Evolutionary conservation across 768 basidiomycete genomes (phyloP).

Genomic region (Lactarius sp.): DNA sequence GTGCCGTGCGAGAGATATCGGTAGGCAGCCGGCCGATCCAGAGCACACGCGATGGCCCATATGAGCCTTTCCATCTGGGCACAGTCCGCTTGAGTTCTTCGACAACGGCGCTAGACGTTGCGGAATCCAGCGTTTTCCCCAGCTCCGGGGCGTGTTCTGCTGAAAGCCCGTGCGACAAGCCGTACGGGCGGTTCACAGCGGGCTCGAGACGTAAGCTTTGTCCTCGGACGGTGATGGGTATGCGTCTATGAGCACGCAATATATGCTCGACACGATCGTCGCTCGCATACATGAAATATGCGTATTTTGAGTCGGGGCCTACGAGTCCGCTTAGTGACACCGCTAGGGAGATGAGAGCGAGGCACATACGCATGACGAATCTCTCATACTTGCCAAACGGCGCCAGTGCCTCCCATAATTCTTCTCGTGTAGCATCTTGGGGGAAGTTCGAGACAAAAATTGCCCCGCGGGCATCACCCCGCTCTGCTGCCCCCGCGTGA

Average conservation of each 20-base stretch:
- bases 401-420: slow-evolving; percentile 1
- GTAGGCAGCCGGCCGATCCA: slow-evolving; percentile 11
- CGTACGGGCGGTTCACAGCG: not conserved
- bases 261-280: slow-evolving; percentile 3
- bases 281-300: slow-evolving; percentile 9
- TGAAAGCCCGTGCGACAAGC: not conserved
- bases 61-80: slow-evolving; percentile 7
- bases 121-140: not conserved
- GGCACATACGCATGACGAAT: slow-evolving; percentile 14
- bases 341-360: not conserved
- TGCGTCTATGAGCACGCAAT: slow-evolving; percentile 9
- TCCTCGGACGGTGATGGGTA: slow-evolving; percentile 1
- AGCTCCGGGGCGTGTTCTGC: not conserved
- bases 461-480: not conserved
- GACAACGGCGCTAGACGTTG: not conserved
- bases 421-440: not conserved
- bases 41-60: slow-evolving; percentile 10
- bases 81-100: slow-evolving; percentile 10
- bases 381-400: not conserved
- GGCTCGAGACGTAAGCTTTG: slow-evolving; percentile 1
- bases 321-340: not conserved
- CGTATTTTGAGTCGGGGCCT: slow-evolving; percentile 17
- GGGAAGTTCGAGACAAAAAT: slow-evolving; percentile 9
- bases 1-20: not conserved
- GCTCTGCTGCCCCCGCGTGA: not conserved